Evolutionary conservation across 257 asterid genomes (phyloP).

Genomic region (Solanum bulbocastanum): DNA sequence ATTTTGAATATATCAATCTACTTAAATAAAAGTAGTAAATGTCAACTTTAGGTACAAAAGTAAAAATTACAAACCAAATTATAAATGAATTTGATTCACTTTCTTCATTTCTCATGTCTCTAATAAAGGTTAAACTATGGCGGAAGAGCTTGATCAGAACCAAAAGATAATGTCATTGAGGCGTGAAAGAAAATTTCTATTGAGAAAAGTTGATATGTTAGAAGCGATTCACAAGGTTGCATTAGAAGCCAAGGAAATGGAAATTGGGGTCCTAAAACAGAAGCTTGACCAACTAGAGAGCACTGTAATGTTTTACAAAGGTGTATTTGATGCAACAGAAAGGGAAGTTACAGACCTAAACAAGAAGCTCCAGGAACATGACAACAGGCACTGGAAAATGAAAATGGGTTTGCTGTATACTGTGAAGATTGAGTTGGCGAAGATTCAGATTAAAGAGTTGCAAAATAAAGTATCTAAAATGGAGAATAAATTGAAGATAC

Average conservation of each 20-base stretch:
- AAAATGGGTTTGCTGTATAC: background rate
- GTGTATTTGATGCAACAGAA: too few species aligned
- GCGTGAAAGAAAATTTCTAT: background rate
- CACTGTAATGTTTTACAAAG: too few species aligned
- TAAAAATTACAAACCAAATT: background rate
- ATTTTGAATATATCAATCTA: background rate
- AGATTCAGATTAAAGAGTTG: background rate
- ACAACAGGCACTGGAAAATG: background rate
- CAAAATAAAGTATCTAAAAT: background rate
- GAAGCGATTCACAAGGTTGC: background rate
- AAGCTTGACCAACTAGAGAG: background rate
- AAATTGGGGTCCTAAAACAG: background rate
- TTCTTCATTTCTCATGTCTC: background rate
- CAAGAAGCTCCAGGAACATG: background rate
- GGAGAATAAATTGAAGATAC: background rate
- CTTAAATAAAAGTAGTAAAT: background rate
- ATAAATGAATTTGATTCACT: background rate
- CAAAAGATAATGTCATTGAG: background rate
- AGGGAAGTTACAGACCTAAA: background rate
- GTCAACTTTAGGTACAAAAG: background rate
- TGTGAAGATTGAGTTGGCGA: background rate
- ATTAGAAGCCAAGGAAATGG: background rate
- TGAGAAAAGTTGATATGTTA: background rate
- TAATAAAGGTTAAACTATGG: background rate
- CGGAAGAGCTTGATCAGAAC: background rate